Evolutionary conservation across 2,329 filamentous ascomycete species (phyloP).

Genomic region (Colletotrichum kahawae): DNA sequence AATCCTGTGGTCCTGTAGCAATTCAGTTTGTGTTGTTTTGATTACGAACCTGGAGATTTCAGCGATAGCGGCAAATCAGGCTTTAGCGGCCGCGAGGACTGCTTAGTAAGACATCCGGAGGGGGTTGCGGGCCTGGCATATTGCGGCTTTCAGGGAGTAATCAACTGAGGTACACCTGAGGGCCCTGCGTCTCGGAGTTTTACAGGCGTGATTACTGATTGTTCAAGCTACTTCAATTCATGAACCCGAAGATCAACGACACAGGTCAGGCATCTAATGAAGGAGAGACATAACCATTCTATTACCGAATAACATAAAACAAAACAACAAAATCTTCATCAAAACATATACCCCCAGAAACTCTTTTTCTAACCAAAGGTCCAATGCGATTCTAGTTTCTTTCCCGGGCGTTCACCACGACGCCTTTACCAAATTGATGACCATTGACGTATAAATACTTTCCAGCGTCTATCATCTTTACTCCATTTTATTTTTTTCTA

Average conservation of each 20-base stretch:
- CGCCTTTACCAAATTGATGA: neutral
- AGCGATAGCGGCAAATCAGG: neutral
- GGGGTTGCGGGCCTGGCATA: neutral
- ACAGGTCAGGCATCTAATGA: too few species aligned
- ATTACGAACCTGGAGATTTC: neutral
- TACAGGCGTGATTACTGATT: neutral
- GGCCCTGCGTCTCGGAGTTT: neutral
- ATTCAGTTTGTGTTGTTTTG: neutral
- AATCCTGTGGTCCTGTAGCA: neutral
- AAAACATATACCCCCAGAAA: too few species aligned
- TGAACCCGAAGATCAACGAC: too few species aligned
- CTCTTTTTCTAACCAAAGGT: too few species aligned
- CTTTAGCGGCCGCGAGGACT: neutral
- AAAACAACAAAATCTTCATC: too few species aligned
- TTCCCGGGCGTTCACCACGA: neutral
- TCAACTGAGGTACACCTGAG: neutral
- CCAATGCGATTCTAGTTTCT: too few species aligned
- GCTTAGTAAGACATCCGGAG: neutral
- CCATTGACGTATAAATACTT: neutral
- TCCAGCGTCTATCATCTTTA: neutral
- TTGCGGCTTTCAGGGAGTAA: neutral
- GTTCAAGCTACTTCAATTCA: neutral
- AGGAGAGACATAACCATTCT: too few species aligned
- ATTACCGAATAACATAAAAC: too few species aligned
- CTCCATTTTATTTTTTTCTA: neutral